Percentiles rank a stretch among this genome's conserved stretches.
Evolutionary conservation across 306 rosid genomes (phyloP).

Genomic region (Coriaria nepalensis): DNA sequence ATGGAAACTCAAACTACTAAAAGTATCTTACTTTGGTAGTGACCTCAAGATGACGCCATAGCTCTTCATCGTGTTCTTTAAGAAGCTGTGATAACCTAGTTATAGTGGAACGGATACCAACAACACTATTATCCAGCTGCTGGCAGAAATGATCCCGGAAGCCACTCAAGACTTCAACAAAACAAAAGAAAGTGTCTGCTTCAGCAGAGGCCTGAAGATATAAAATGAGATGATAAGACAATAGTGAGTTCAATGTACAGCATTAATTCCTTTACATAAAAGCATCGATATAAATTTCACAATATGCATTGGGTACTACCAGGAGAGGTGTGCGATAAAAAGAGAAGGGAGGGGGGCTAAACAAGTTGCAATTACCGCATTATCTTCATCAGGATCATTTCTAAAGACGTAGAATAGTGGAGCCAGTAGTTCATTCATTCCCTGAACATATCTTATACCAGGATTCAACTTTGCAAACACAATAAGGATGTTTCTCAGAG

Average conservation of each 20-base stretch:
- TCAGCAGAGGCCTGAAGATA: slow-evolving; percentile 68
- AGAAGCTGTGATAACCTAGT: slow-evolving; percentile 78
- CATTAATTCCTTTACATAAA: too few species aligned
- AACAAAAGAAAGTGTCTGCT: slow-evolving; percentile 97
- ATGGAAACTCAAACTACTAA: background rate
- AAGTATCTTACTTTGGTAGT: slow-evolving; percentile 74
- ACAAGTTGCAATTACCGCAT: slow-evolving; percentile 34
- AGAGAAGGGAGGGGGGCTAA: background rate
- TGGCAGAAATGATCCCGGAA: slow-evolving; percentile 94
- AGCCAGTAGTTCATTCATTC: slow-evolving; percentile 96
- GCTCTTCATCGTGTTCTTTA: slow-evolving; percentile 90
- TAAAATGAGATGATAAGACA: too few species aligned
- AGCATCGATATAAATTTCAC: too few species aligned
- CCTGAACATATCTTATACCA: slow-evolving; percentile 96
- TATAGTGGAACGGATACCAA: slow-evolving; percentile 95
- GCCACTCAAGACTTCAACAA: slow-evolving; percentile 90
- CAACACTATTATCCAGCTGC: slow-evolving; percentile 96
- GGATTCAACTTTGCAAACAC: slow-evolving; percentile 93
- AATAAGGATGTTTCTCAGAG: slow-evolving; percentile 67
- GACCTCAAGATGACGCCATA: slow-evolving; percentile 99
- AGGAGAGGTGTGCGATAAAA: too few species aligned
- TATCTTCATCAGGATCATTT: slow-evolving; percentile 84
- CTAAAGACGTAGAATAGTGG: slow-evolving; percentile 80
- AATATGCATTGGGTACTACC: too few species aligned
- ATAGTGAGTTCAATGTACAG: too few species aligned